Base-by-base conservation (phyloP, 768 basidiomycete genomes). In the Podaxis sp. region DNA sequence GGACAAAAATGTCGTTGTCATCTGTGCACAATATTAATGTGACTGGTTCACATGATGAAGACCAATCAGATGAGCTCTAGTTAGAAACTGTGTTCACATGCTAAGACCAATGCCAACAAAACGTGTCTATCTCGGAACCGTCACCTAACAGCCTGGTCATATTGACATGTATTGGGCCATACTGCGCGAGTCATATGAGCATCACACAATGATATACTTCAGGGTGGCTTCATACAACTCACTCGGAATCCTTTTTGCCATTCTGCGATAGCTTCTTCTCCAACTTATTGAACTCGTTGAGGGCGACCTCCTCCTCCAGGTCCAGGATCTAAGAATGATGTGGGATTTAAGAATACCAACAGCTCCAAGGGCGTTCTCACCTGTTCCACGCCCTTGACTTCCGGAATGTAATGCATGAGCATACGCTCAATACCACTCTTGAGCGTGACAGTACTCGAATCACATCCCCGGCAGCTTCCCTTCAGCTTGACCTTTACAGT, bases 391-490 rank as follows among this genome's bases (percentile, higher is more conserved):
- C 87, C 90, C 72, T 93, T 91, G 40, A 96, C 94, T 74, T 96
- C 92, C 1, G 96, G 96, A 57, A 99, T 93, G 69, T 98, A 98
- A 75, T 98, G 96, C 93, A 93, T 95, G 67, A 99, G 77, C 97
- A 99, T 98, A 64, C 97, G 81, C 76, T 99, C 97, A 56, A 99
- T 98, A 7, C 97, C 97, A 63, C 85, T 87, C 81, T 98, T 99
- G 59, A 99, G 77, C 14, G 97, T 99, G 36, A 98, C 95, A 5
- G 92, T 87, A 71, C 93, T 95, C 35, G 92, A 94, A 64, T 87
- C 87, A 72, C 97, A 98, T 13, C 97, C 97, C 71, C 97, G 79
- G 74, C 97, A 99, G 69, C 94, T 96, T 28, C 97, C 97, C 79
- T 98, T 98, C 62, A 99, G 79, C 73, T 90, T 96, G 32, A 99